Conservation (phyloP, 371 early-diverging fungal genomes). For the Conidiobolus coronatus region DNA sequence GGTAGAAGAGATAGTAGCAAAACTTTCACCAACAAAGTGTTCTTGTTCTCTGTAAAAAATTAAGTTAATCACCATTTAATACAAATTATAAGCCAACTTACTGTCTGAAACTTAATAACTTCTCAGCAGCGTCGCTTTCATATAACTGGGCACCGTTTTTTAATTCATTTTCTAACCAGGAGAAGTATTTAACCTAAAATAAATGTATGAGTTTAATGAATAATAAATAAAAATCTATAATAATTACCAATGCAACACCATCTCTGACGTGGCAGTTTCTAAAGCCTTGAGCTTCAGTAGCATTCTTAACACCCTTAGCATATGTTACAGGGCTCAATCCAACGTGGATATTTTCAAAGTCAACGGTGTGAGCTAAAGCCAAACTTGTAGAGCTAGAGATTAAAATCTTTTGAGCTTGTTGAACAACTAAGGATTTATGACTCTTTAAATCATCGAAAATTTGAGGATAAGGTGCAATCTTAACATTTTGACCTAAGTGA, state of each 20-base stretch:
- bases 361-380: conserved; percentile 27
- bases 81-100: too few relatives aligned
- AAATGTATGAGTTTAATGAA: background rate
- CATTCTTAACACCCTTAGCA: conserved; percentile 87
- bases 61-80: conserved; percentile 1
- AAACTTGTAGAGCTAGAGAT: conserved; percentile 31
- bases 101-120: conserved; percentile 41
- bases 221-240: background rate
- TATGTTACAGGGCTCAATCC: conserved; percentile 44
- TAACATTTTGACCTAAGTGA: conserved; percentile 35
- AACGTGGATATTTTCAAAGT: conserved; percentile 19
- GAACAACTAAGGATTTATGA: background rate
- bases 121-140: conserved; percentile 62
- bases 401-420: conserved; percentile 17
- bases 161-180: conserved; percentile 82
- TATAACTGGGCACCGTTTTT: conserved; percentile 27
- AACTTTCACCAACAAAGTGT: conserved; percentile 74
- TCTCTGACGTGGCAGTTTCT: conserved; percentile 83
- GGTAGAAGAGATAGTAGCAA: conserved; percentile 90
- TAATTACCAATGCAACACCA: conserved; percentile 58
- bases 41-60: conserved; percentile 20
- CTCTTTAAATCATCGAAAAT: conserved; percentile 47
- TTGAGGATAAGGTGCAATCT: conserved; percentile 44
- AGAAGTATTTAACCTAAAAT: conserved; percentile 50
- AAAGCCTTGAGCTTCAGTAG: conserved; percentile 80